Evolutionary conservation across 2,329 filamentous ascomycete genomes (phyloP), one percentile per base, ranked within the genome.

Genomic region (Aspergillus quadricinctus): DNA sequence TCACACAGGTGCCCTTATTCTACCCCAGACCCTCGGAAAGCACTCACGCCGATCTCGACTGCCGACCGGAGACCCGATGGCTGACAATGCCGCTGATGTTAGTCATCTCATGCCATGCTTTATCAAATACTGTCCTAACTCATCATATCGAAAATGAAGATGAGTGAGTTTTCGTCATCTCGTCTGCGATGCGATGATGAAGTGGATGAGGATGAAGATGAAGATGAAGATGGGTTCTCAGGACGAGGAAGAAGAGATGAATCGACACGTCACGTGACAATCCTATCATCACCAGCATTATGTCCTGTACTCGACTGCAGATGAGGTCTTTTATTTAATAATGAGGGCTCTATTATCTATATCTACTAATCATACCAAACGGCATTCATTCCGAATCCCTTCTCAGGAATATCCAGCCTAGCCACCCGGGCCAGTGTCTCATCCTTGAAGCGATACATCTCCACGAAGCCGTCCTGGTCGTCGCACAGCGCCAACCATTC

Each of bases 311-410:
- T 23, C 2, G 23, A 23, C 2, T 23, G 11, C 4, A 17, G 4
- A 14, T 35, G 14, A 14, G 11, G 4, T 35, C 29, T 17, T 14
- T 6, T 35, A 11, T 14, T 11, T 4, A 14, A 14, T 31, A 31
- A 31, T 45, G n/a, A n/a, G n/a, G n/a, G 11, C 21, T 23, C 43
- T 25, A 46, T 46, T 46, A 4, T 46, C 21, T 23, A 23, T 25
- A 14, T 45, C 10, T 40, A 23, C 61, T 69, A 90, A 75, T 95
- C 88, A 72, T 94, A 94, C 91, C 91, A 96, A 61, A 95, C 92
- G n/a, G 90, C 90, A 75, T 96, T 96, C 91, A 96, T 96, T 1
- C 90, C 90, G 71, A 96, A 96, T 1, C 91, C 91, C n/a, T 89
- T 89, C 77, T 95, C 91, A 5, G 86, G 85, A 40, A 95, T 86